phyloP scores from a whole-genome alignment of 768 basidiomycete species.

The Pulveroboletus frians region DNA sequence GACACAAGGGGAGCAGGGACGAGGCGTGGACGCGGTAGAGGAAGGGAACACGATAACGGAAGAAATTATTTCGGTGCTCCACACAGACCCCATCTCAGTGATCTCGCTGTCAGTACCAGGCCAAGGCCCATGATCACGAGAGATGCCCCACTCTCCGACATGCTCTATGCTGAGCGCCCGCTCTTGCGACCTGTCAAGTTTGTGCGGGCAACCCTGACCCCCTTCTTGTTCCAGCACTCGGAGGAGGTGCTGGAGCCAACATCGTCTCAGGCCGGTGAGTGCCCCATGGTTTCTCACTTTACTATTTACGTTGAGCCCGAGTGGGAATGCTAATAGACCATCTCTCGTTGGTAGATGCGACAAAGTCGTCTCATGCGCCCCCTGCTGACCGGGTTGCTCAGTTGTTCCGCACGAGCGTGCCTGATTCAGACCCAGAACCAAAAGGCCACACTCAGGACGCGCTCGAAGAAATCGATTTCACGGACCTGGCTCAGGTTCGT shows the following conservation, averaged over 20 bases:
- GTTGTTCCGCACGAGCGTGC: conserved; percentile 47
- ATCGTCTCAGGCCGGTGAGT: conserved; percentile 45
- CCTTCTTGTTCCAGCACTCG: conserved; percentile 47
- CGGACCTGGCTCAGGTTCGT: conserved; percentile 48
- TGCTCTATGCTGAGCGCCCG: conserved; percentile 55
- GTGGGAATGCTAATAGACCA: not conserved
- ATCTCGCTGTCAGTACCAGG: conserved; percentile 1
- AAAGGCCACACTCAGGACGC: conserved; percentile 30
- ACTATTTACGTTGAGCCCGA: not conserved
- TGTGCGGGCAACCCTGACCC: conserved; percentile 52
- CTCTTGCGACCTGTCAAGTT: conserved; percentile 64
- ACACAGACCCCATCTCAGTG: conserved; percentile 5
- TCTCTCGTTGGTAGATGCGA: conserved; percentile 24
- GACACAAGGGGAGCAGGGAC: conserved; percentile 6
- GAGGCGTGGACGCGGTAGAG: conserved; percentile 17
- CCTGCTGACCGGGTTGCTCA: conserved; percentile 65
- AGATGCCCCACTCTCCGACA: conserved; percentile 48
- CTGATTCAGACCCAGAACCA: conserved; percentile 24
- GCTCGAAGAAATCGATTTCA: conserved; percentile 63
- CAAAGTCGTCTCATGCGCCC: conserved; percentile 53
- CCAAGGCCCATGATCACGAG: conserved; percentile 6
- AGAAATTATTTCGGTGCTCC: not conserved
- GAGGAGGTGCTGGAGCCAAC: conserved; percentile 59
- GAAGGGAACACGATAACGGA: not conserved
- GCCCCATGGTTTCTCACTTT: too few relatives aligned